A percentile compares a stretch with the other conserved stretches of the same genome.
phyloP scores from a whole-genome alignment of 768 basidiomycete genomes.

The Fibroporia radiculosa region DNA sequence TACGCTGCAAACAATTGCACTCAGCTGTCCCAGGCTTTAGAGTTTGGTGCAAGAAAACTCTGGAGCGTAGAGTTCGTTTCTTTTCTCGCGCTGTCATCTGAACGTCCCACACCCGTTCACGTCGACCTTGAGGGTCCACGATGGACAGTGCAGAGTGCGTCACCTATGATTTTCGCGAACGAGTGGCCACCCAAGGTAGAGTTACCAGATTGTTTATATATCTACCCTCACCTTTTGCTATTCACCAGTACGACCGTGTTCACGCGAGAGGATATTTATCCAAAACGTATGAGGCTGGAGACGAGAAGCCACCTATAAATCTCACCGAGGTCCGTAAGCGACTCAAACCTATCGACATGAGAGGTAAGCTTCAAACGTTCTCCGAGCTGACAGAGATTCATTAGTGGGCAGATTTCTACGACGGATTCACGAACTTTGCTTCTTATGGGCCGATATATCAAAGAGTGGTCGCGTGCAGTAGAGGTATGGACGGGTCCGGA shows the following conservation, averaged over 20 bases:
- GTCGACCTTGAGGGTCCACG: conserved; percentile 15
- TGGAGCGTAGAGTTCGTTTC: conserved; percentile 21
- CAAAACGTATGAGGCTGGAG: not conserved
- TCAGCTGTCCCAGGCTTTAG: conserved; percentile 23
- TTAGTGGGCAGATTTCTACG: conserved; percentile 19
- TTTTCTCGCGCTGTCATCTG: conserved; percentile 18
- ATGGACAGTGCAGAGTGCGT: conserved; percentile 23
- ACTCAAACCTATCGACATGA: conserved; percentile 7
- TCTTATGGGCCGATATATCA: conserved; percentile 26
- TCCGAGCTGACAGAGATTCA: not conserved
- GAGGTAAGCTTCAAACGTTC: not conserved
- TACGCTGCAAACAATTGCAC: conserved; percentile 6
- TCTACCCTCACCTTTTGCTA: not conserved
- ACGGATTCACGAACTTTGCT: conserved; percentile 18
- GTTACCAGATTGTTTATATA: not conserved
- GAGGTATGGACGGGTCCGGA: not conserved
- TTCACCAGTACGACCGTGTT: conserved; percentile 5
- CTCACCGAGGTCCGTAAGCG: not conserved
- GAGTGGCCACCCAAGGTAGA: conserved; percentile 6
- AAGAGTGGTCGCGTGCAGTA: conserved; percentile 16
- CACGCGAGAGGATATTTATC: conserved; percentile 7
- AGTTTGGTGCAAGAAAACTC: conserved; percentile 24
- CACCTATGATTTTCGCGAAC: conserved; percentile 5
- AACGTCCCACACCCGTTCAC: conserved; percentile 14
- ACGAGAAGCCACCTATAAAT: not conserved